These are phyloP conservation scores for Fusarium chaquense DNA, from an alignment of 2,329 filamentous ascomycete genomes.

Conservation along the genomic window DNA sequence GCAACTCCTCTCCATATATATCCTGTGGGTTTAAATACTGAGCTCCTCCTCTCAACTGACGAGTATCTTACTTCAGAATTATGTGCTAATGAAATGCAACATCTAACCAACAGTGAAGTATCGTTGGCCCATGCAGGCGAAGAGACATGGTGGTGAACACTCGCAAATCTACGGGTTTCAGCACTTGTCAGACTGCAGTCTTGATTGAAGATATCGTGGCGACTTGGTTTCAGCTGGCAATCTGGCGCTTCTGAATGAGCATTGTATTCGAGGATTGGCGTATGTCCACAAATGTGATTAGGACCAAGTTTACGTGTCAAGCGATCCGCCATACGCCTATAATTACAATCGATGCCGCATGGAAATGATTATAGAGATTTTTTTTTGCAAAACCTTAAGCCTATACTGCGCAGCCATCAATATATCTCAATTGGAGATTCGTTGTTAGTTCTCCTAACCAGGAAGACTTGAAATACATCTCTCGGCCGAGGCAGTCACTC, in stretches of 20 bases:
- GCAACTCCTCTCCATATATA: conserved; percentile 21
- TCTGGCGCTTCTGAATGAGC: neutral
- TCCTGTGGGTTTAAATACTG: conserved; percentile 40
- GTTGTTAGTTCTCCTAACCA: no score
- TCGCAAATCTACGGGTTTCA: conserved; percentile 16
- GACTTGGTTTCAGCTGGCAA: neutral
- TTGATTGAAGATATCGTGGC: neutral
- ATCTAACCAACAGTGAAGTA: conserved; percentile 4
- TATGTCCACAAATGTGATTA: neutral
- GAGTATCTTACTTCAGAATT: conserved; percentile 6
- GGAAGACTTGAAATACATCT: no score
- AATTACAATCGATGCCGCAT: no score
- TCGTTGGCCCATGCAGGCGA: neutral
- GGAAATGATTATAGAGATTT: no score
- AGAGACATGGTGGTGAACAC: conserved; percentile 24
- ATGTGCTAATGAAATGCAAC: conserved; percentile 22
- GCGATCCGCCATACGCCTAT: neutral
- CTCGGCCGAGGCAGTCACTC: neutral
- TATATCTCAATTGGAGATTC: neutral
- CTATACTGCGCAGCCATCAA: no score
- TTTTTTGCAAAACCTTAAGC: no score
- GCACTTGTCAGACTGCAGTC: neutral
- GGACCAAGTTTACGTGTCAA: neutral
- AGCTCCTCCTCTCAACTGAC: conserved; percentile 32
- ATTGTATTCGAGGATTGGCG: no score